These are phyloP conservation scores for Aspergillus spinulosporus DNA, from an alignment of 2,329 filamentous ascomycete species.

Conservation along the genomic window DNA sequence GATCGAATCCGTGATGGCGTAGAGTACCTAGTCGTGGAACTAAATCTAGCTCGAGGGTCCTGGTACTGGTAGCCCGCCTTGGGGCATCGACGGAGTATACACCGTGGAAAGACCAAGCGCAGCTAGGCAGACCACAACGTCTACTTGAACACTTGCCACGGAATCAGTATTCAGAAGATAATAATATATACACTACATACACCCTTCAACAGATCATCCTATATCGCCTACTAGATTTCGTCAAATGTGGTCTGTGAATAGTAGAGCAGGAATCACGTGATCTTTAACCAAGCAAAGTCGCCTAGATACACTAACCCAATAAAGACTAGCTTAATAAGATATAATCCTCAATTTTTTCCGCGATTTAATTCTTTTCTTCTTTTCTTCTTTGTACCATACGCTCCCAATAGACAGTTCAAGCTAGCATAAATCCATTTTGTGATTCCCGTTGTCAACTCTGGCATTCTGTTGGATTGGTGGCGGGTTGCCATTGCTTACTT, in stretches of 20 bases:
- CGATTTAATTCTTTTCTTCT: slow-evolving; percentile 20
- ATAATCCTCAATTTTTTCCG: slow-evolving; percentile 18
- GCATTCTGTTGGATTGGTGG: slow-evolving; percentile 68
- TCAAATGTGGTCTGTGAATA: no score
- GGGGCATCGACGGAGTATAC: slow-evolving; percentile 6
- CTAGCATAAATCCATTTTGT: slow-evolving; percentile 28
- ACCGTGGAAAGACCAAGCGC: neutral
- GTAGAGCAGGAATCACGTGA: no score
- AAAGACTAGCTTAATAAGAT: slow-evolving; percentile 27
- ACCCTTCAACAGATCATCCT: neutral
- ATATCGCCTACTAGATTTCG: no score
- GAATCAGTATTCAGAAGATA: neutral
- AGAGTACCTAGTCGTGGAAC: neutral
- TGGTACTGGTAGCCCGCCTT: neutral
- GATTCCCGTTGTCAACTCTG: slow-evolving; percentile 52
- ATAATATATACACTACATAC: neutral
- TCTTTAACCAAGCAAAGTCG: neutral
- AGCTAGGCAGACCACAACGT: neutral
- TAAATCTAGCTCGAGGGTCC: slow-evolving; percentile 1
- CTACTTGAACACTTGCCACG: neutral
- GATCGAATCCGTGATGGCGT: neutral
- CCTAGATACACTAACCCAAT: neutral
- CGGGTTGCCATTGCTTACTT: slow-evolving; percentile 63
- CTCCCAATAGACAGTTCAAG: slow-evolving; percentile 76
- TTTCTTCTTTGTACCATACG: slow-evolving; percentile 57